Evolutionary conservation across 306 rosid genomes (phyloP), one percentile per base, ranked within the genome.

Genomic region (Potentilla sterilis): DNA sequence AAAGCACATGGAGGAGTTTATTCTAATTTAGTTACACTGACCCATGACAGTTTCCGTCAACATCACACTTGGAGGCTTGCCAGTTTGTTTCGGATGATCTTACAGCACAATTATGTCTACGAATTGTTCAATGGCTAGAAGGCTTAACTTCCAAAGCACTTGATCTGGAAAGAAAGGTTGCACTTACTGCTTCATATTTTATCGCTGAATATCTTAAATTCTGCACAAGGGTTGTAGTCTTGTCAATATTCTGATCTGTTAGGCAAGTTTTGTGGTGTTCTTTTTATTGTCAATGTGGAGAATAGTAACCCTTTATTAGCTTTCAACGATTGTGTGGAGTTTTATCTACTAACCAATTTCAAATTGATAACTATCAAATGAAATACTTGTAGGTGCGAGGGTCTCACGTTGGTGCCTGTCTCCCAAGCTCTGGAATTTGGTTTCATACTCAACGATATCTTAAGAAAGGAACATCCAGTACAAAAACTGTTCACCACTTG

Each of bases 121-220:
- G 99, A 57, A 87, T 95, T 77, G 96, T 95, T 81, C 97, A 95
- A 82, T 95, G 99, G 99, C 83, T 95, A 62, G 99, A 95, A 87
- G 87, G 85, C 78, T 83, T 95, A 82, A 92, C 99, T 80, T 92
- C 99, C 67, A 92, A 95, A 80, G 91, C 92, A 76, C 97, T 95
- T 72, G 98, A 92, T 77, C 81, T 89, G 87, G 98, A 92, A 84
- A 88, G 86, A 71, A 89, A 95, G 99, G 99, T 95, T 80, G 76
- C 64, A 70, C 54, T 76, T 70, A n/a, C 64, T 28, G 47, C 69
- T 76, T n/a, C 47, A 19, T 38, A 65, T 82, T 65, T 75, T 55
- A 69, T 58, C 43, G 80, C 54, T 41, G 44, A 74, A 63, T 49
- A 58, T 80, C 0, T 77, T 59, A 69, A 48, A 47, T 59, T 59